Percentiles rank a stretch among this genome's conserved stretches.
Evolutionary conservation across 768 basidiomycete species (phyloP).

Genomic region (Termitomyces sp.): DNA sequence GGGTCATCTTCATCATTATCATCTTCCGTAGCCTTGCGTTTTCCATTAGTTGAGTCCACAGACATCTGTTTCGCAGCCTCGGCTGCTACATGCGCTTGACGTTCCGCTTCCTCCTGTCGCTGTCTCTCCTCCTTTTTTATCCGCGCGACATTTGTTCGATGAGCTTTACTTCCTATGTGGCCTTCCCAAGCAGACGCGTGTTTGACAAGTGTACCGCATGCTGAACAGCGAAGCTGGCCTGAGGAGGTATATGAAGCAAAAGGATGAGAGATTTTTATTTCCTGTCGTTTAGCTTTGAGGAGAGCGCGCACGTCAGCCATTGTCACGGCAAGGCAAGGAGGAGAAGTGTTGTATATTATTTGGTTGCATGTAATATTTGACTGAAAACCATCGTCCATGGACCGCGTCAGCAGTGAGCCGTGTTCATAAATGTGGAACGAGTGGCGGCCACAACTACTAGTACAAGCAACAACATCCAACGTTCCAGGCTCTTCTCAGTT

Average conservation of each 20-base stretch:
- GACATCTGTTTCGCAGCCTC: conserved; percentile 9
- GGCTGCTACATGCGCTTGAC: conserved; percentile 20
- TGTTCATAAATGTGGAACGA: no score
- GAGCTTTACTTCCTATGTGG: conserved; percentile 75
- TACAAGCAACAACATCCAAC: no score
- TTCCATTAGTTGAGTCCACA: conserved; percentile 15
- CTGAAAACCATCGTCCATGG: no score
- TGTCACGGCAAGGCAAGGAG: neutral
- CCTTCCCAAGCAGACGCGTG: conserved; percentile 85
- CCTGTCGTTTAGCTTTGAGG: conserved; percentile 79
- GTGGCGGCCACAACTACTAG: no score
- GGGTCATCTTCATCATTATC: conserved; percentile 9
- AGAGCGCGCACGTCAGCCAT: conserved; percentile 83
- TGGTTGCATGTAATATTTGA: neutral
- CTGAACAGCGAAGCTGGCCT: conserved; percentile 66
- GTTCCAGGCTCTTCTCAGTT: no score
- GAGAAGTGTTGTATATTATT: conserved; percentile 3
- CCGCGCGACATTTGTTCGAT: conserved; percentile 61
- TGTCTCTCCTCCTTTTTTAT: conserved; percentile 49
- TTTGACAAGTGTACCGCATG: conserved; percentile 61
- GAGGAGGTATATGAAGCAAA: conserved; percentile 60
- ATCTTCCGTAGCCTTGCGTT: conserved; percentile 20
- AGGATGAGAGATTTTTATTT: conserved; percentile 66
- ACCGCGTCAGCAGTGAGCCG: no score
- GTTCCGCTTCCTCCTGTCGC: conserved; percentile 28